phyloP scores from a whole-genome alignment of 1,284 basidiomycete genomes.

The Microbotryum silenes-acaulis region DNA sequence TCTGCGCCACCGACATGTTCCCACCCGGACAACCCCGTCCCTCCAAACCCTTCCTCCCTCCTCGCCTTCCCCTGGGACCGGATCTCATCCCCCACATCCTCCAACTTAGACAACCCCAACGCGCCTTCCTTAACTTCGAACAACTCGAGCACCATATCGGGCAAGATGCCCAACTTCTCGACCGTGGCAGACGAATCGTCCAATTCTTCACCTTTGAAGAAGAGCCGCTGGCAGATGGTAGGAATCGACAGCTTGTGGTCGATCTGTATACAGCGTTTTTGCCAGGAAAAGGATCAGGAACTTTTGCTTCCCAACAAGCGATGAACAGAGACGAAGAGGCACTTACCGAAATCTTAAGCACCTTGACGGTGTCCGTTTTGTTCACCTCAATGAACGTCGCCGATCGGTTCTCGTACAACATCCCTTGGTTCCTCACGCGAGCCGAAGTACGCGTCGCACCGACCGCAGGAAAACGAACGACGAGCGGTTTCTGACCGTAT shows the following conservation, averaged over 20 bases:
- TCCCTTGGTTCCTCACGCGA: conserved; percentile 9
- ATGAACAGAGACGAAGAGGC: neutral
- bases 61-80: conserved; percentile 42
- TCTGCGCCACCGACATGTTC: neutral
- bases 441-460: conserved; percentile 4
- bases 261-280: conserved; percentile 43
- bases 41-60: conserved; percentile 60
- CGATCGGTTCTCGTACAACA: neutral
- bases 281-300: neutral
- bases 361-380: conserved; percentile 61
- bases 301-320: neutral
- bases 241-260: conserved; percentile 56
- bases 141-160: conserved; percentile 59
- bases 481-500: too few species aligned
- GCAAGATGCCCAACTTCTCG: conserved; percentile 53
- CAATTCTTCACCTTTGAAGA: conserved; percentile 55
- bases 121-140: conserved; percentile 55
- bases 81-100: conserved; percentile 32
- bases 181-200: conserved; percentile 52
- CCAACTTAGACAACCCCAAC: conserved; percentile 38
- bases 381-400: conserved; percentile 40
- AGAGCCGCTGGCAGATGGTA: conserved; percentile 63
- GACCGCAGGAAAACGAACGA: neutral
- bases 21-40: conserved; percentile 52
- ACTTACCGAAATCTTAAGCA: conserved; percentile 62